Base-by-base conservation (phyloP, 2,329 filamentous ascomycete genomes). In the Grosmannia penicillata region DNA sequence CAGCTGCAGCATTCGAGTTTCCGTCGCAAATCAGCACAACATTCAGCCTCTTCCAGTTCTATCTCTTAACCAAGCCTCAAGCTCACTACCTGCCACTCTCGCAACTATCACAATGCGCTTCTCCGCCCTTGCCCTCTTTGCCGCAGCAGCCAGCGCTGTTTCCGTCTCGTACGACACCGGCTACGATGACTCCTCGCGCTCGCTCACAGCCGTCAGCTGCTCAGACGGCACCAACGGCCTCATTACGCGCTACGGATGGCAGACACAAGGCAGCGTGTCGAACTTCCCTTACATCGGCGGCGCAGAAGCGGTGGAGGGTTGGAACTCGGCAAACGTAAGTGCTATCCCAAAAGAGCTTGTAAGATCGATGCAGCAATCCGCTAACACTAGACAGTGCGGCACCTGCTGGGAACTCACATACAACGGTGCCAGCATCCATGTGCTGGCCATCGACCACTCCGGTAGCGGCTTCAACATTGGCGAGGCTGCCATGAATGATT, bases 381-480 rank as follows among this genome's bases (percentile, higher is more conserved):
- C n/a, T n/a, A 48, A 47, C 43, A 52, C 47, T 9, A 43, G 44
- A n/a, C 50, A 61, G 54, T 78, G 75, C 57, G 74, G 74, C 36
- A 65, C 61, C 23, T 78, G 75, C 63, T 78, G 68, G 63, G 49
- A 58, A 42, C 58, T 75, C 40, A 61, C 56, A 13, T 77, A 66
- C 54, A 57, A 63, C 29, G 64, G 64, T 44, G 58, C 54, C 41
- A 65, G 37, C 44, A 78, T 56, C 75, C 78, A 84, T 45, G 93
- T 94, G 38, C 66, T 95, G n/a, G 87, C 87, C 11, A 72, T 94
- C 14, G 94, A 94, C 58, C 94, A 96, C 56, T 93, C 87, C 14
- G 69, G 93, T 27, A 86, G 86, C 43, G 89, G 96, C 53, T 72
- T 95, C 30, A 76, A 75, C 57, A 63, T 78, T 44, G 71, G 60